phyloP scores from a whole-genome alignment of 2,329 filamentous ascomycete genomes.

The Elsinoe ampelina region DNA sequence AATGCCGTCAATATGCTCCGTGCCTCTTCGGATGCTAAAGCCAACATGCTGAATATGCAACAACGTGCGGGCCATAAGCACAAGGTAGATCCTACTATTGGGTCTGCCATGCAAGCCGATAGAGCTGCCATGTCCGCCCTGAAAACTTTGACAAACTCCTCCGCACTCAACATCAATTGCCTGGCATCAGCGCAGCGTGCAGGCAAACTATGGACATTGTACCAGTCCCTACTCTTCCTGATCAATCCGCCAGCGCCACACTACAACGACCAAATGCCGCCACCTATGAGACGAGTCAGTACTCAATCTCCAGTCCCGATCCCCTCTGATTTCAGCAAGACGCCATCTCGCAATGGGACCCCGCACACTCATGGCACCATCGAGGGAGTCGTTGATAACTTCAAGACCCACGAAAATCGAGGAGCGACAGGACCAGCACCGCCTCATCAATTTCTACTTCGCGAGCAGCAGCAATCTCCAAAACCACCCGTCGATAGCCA shows the following conservation, averaged over 20 bases:
- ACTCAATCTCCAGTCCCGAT: slow-evolving; percentile 2
- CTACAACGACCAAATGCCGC: slow-evolving; percentile 15
- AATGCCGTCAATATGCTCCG: slow-evolving; percentile 14
- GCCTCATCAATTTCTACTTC: slow-evolving; percentile 11
- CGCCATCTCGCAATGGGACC: not conserved
- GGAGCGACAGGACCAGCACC: not conserved
- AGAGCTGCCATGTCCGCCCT: slow-evolving; percentile 11
- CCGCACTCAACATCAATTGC: slow-evolving; percentile 16
- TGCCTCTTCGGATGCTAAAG: slow-evolving; percentile 6
- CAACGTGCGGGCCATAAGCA: not conserved
- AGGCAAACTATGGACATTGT: slow-evolving; percentile 13
- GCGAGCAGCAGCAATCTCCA: not conserved
- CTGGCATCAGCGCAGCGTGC: slow-evolving; percentile 9
- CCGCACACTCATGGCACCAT: not conserved
- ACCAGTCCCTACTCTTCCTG: slow-evolving; percentile 9
- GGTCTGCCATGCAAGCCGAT: not conserved
- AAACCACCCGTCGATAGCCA: not conserved
- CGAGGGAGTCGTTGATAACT: slow-evolving; percentile 9
- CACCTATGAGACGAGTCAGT: slow-evolving; percentile 11
- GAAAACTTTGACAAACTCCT: slow-evolving; percentile 5
- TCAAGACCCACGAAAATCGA: not conserved
- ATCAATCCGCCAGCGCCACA: slow-evolving; percentile 13
- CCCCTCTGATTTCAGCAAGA: not conserved
- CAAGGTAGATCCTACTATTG: not conserved
- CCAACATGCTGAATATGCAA: not conserved